A percentile compares a stretch with the other conserved stretches of the same genome.
Evolutionary conservation across 805 yeast species (phyloP).

Genomic region (Spathaspora passalidarum): DNA sequence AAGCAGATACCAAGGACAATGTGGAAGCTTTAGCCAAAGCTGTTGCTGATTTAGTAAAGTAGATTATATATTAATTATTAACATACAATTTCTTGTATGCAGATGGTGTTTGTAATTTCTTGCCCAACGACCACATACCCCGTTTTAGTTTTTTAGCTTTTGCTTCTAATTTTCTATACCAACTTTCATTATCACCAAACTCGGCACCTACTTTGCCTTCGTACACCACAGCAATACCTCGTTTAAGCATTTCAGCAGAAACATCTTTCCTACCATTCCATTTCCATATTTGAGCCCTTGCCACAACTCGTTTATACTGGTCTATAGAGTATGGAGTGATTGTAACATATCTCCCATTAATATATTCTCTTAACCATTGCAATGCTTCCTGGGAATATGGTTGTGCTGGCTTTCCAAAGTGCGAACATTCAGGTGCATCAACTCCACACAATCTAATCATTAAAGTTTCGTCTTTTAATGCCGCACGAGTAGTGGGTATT

Average conservation of each 20-base stretch:
- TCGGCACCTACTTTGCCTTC: conserved; percentile 81
- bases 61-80: conserved; percentile 1
- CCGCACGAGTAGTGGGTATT: conserved; percentile 52
- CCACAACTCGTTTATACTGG: conserved; percentile 87
- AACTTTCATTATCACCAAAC: conserved; percentile 71
- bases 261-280: conserved; percentile 68
- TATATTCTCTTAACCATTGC: conserved; percentile 63
- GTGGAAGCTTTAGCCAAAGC: conserved; percentile 26
- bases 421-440: conserved; percentile 95
- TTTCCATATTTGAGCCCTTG: conserved; percentile 63
- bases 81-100: conserved; percentile 57
- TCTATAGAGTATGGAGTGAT: conserved; percentile 80
- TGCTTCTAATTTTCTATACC: conserved; percentile 58
- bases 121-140: conserved; percentile 70
- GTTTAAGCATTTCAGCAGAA: conserved; percentile 79
- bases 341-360: conserved; percentile 65
- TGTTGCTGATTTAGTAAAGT: conserved; percentile 26
- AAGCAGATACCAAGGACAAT: conserved; percentile 52
- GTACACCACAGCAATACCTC: conserved; percentile 84
- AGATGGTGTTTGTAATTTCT: conserved; percentile 66
- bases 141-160: conserved; percentile 51
- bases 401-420: conserved; percentile 92
- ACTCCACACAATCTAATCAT: conserved; percentile 85
- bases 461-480: conserved; percentile 63
- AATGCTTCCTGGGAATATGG: conserved; percentile 84